Conservation (phyloP, 345 rosid species). For the Draba incana region DNA sequence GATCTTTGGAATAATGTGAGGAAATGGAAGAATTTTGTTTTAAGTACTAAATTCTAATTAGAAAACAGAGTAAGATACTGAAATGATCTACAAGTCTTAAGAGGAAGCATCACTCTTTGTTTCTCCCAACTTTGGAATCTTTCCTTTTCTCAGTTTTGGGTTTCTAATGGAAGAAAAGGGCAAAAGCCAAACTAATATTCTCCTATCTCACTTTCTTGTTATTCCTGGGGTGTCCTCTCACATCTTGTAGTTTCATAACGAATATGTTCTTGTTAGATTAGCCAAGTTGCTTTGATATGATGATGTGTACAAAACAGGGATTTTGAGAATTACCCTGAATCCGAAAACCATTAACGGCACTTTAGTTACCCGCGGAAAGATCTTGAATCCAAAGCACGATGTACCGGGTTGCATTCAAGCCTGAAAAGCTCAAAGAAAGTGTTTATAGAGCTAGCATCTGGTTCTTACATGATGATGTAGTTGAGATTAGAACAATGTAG, state of each 20-base stretch:
- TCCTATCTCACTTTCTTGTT: slow-evolving; percentile 13
- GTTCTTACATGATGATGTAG: slow-evolving; percentile 15
- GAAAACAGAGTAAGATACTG: background rate
- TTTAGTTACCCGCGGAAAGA: background rate
- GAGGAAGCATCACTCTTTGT: slow-evolving; percentile 25
- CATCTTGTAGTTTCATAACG: slow-evolving; percentile 35
- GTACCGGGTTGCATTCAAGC: background rate
- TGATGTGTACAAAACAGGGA: slow-evolving; percentile 3
- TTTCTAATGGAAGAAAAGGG: slow-evolving; percentile 24
- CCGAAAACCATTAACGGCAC: background rate
- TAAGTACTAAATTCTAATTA: background rate
- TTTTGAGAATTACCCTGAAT: slow-evolving; percentile 16
- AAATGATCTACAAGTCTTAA: slow-evolving; percentile 20
- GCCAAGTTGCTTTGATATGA: slow-evolving; percentile 31
- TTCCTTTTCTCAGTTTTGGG: slow-evolving; percentile 16
- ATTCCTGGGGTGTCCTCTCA: slow-evolving; percentile 44
- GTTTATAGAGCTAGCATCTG: background rate
- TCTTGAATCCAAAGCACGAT: background rate
- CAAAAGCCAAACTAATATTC: slow-evolving; percentile 37
- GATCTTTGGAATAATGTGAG: background rate
- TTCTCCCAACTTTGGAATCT: slow-evolving; percentile 39
- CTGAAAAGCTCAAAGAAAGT: background rate
- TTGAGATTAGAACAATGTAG: slow-evolving; percentile 32
- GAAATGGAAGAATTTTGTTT: slow-evolving; percentile 11
- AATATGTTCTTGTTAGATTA: slow-evolving; percentile 32